These are phyloP conservation scores for Rhodamnia rubescens DNA, from an alignment of 345 rosid genomes.

Conservation along the genomic window DNA sequence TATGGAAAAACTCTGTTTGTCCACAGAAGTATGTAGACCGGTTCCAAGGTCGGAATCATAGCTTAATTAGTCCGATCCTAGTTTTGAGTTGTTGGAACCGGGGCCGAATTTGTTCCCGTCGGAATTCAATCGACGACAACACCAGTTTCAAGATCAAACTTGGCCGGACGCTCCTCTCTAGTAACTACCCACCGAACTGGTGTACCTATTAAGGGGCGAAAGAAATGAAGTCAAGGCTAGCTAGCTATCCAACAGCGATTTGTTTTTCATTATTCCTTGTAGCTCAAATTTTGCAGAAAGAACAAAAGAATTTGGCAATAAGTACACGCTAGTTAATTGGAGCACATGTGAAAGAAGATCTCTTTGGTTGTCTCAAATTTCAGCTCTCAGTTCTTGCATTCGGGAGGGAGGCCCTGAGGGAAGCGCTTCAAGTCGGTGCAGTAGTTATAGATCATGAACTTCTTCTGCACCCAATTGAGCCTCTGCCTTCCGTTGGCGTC, in stretches of 20 bases:
- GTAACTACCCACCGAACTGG: background rate
- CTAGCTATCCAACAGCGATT: background rate
- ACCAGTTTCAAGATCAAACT: background rate
- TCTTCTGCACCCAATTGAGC: constrained; percentile 37
- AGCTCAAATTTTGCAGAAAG: background rate
- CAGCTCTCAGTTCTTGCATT: constrained; percentile 10
- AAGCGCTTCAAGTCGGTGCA: constrained; percentile 33
- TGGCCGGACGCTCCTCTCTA: background rate
- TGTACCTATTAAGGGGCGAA: background rate
- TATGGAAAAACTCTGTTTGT: background rate
- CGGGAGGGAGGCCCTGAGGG: constrained; percentile 41
- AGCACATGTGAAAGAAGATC: background rate
- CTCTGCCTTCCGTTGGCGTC: constrained; percentile 17
- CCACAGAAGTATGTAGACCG: background rate
- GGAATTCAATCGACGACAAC: background rate
- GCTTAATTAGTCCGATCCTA: background rate
- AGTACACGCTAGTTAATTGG: background rate
- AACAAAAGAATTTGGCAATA: background rate
- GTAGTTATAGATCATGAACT: constrained; percentile 46
- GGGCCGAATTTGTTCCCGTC: background rate
- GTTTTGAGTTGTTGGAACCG: background rate
- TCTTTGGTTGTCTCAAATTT: background rate
- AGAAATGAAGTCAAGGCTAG: background rate
- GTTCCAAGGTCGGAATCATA: background rate
- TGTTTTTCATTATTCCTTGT: background rate